Evolutionary conservation across 2,329 filamentous ascomycete genomes (phyloP).

Genomic region (Verticillium nonalfalfae): DNA sequence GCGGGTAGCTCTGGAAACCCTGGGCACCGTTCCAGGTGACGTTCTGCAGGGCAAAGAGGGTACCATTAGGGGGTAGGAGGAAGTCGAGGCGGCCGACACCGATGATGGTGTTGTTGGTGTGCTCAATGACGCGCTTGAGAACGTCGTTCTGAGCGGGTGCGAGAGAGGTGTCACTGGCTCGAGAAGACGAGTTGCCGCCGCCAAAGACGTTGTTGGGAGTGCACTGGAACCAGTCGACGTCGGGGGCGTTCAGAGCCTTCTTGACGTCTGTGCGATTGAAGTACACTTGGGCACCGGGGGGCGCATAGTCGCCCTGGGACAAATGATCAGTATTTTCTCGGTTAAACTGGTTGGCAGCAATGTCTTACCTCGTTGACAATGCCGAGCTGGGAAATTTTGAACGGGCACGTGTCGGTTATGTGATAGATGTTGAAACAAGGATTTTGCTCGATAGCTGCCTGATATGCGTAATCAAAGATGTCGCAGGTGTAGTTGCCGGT

Average conservation of each 20-base stretch:
- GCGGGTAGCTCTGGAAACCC: constrained; percentile 51
- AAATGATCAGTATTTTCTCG: not conserved
- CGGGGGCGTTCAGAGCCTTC: constrained; percentile 58
- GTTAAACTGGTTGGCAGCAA: too few relatives aligned
- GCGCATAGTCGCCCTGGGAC: constrained; percentile 48
- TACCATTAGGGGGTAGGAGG: constrained; percentile 57
- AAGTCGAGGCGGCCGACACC: constrained; percentile 34
- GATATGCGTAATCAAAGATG: constrained; percentile 45
- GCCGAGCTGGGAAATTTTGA: constrained; percentile 63
- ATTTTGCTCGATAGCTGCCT: constrained; percentile 52
- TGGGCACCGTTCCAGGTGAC: constrained; percentile 64
- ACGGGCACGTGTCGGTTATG: constrained; percentile 65
- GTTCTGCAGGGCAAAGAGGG: constrained; percentile 60
- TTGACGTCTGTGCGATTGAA: constrained; percentile 69
- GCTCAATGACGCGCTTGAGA: constrained; percentile 20
- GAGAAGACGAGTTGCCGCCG: constrained; percentile 5
- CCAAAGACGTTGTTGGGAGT: constrained; percentile 18
- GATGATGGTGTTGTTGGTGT: constrained; percentile 24
- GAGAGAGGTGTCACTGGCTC: constrained; percentile 4
- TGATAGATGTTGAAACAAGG: constrained; percentile 81
- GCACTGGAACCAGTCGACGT: constrained; percentile 20
- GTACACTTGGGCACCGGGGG: constrained; percentile 56
- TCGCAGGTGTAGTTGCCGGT: constrained; percentile 41
- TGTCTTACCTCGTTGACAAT: constrained; percentile 48
- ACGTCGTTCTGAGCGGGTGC: constrained; percentile 7